Percentiles rank a stretch among this genome's conserved stretches.
Conservation (phyloP, 2,329 filamentous ascomycete genomes). For the Lasiodiplodia theobromae region DNA sequence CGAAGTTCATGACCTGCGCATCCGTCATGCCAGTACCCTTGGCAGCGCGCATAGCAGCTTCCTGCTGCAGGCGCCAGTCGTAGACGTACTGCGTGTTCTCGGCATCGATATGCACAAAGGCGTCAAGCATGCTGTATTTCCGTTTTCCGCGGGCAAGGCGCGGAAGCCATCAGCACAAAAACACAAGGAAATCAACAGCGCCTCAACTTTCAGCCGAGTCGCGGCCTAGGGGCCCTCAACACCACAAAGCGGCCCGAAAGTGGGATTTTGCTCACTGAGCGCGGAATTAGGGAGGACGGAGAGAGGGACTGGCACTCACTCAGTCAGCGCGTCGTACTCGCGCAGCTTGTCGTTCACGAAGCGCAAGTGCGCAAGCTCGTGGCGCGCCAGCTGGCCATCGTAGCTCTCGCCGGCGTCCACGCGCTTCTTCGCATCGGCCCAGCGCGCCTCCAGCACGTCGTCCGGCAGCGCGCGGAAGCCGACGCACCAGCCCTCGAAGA, state of each 20-base stretch:
- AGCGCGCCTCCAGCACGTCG: slow-evolving; percentile 61
- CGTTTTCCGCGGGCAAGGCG: slow-evolving; percentile 5
- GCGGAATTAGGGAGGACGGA: neutral
- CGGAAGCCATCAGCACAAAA: slow-evolving; percentile 2
- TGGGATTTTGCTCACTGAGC: neutral
- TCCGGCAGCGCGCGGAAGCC: slow-evolving; percentile 75
- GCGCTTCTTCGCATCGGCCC: slow-evolving; percentile 59
- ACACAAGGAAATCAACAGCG: neutral
- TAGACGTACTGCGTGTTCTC: slow-evolving; percentile 79
- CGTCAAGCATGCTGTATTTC: slow-evolving; percentile 58
- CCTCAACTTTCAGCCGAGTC: slow-evolving; percentile 2
- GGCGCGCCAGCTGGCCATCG: slow-evolving; percentile 57
- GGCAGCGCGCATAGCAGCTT: slow-evolving; percentile 69
- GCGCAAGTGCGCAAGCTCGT: slow-evolving; percentile 60
- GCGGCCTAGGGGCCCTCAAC: neutral
- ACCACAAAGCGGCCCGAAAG: neutral
- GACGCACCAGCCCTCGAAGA: slow-evolving; percentile 92
- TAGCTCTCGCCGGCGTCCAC: slow-evolving; percentile 53
- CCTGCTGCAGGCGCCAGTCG: slow-evolving; percentile 82
- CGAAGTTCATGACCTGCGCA: slow-evolving; percentile 78
- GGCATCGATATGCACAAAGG: slow-evolving; percentile 74
- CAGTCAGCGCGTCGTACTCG: slow-evolving; percentile 65
- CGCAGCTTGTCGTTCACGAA: slow-evolving; percentile 66
- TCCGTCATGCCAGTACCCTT: slow-evolving; percentile 83
- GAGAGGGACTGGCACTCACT: slow-evolving; percentile 44